These are phyloP conservation scores for Irpex lacteus DNA, from an alignment of 1,284 basidiomycete genomes.

Conservation along the genomic window DNA sequence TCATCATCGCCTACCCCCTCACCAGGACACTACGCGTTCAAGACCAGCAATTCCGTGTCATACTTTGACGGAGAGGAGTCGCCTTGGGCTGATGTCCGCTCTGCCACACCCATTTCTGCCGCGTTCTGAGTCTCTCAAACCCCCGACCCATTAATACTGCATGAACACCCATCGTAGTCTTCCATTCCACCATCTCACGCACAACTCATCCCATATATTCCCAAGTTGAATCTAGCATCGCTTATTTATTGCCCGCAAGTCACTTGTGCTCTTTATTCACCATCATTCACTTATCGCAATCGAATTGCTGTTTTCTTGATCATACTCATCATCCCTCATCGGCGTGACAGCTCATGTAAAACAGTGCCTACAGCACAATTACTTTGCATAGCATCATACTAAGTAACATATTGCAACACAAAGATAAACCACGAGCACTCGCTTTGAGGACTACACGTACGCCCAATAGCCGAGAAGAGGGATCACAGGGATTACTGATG, in stretches of 20 bases:
- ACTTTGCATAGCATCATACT: neutral
- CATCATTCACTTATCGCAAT: neutral
- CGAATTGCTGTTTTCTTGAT: neutral
- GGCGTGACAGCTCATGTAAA: neutral
- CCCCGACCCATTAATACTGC: neutral
- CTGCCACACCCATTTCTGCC: conserved; percentile 12
- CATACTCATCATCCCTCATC: neutral
- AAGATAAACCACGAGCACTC: neutral
- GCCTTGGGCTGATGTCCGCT: conserved; percentile 28
- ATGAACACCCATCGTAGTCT: neutral
- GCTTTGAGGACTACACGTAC: neutral
- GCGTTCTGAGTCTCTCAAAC: neutral
- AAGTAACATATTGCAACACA: neutral
- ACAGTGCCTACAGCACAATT: conserved; percentile 10
- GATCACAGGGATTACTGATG: neutral
- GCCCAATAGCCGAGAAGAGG: neutral
- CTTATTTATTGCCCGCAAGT: neutral
- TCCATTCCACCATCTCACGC: neutral
- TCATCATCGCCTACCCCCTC: conserved; percentile 19
- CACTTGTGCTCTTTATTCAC: neutral
- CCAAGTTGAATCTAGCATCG: neutral
- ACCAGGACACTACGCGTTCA: conserved; percentile 20
- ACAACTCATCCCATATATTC: neutral
- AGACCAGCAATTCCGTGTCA: conserved; percentile 16
- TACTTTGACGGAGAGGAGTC: conserved; percentile 28